Conservation (phyloP, 139 green algal species). For the Chlamydomonas applanata region DNA sequence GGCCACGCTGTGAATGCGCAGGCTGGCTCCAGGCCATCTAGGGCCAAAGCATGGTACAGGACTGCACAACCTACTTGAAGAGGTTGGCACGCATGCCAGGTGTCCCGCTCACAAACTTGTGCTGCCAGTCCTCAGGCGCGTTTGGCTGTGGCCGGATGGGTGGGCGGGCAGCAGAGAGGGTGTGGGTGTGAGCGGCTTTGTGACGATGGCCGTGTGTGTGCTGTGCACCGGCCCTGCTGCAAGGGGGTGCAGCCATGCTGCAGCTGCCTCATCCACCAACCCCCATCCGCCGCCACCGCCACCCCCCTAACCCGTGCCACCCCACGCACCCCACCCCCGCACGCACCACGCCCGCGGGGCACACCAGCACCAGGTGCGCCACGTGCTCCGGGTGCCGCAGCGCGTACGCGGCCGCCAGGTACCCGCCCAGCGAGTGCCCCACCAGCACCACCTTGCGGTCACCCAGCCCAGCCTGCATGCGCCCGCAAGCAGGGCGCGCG, state of each 20-base stretch:
- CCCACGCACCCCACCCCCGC: neutral
- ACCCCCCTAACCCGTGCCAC: too few species aligned
- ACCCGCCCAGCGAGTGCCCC: slow-evolving; percentile 82
- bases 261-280: too few species aligned
- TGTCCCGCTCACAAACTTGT: slow-evolving; percentile 26
- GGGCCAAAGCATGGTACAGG: too few species aligned
- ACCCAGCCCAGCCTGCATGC: slow-evolving; percentile 2
- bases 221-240: too few species aligned
- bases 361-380: slow-evolving; percentile 85
- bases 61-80: slow-evolving; percentile 26
- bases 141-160: slow-evolving; percentile 30
- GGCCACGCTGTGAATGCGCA: too few species aligned
- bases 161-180: too few species aligned
- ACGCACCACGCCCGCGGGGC: slow-evolving; percentile 77
- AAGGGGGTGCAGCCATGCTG: too few species aligned
- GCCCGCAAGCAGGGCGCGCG: too few species aligned
- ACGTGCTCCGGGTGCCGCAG: slow-evolving; percentile 79
- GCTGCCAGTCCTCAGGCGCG: slow-evolving; percentile 60
- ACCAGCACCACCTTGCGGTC: slow-evolving; percentile 62
- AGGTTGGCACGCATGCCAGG: slow-evolving; percentile 44
- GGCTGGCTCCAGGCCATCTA: too few species aligned
- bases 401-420: slow-evolving; percentile 80
- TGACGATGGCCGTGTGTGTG: too few species aligned
- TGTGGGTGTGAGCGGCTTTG: too few species aligned
- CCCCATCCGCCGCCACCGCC: too few species aligned